phyloP scores from a whole-genome alignment of 1,284 basidiomycete species.

The Stereum hirsutum region DNA sequence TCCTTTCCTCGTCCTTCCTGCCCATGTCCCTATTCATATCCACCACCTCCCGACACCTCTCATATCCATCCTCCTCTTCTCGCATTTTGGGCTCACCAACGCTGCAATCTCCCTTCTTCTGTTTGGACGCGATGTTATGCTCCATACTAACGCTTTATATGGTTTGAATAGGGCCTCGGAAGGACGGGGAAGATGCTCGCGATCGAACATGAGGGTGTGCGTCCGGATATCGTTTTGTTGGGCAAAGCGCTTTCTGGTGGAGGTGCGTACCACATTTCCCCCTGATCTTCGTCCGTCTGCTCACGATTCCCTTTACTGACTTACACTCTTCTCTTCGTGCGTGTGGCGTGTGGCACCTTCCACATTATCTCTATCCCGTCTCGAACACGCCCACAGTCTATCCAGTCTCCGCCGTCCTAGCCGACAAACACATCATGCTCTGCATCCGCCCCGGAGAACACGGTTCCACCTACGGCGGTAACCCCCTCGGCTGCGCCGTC shows the following conservation, averaged over 20 bases:
- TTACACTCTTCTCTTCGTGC: too few species aligned
- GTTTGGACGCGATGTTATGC: too few species aligned
- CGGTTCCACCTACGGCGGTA: conserved; percentile 94
- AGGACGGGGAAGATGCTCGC: conserved; percentile 85
- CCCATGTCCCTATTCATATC: not conserved
- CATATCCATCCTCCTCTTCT: not conserved
- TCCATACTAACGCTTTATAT: too few species aligned
- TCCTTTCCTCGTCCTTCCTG: not conserved
- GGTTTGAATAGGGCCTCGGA: conserved; percentile 77
- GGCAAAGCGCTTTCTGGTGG: conserved; percentile 97
- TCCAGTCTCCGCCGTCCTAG: conserved; percentile 92
- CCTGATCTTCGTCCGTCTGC: not conserved
- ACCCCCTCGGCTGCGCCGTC: conserved; percentile 93
- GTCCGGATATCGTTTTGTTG: conserved; percentile 89
- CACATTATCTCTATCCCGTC: too few species aligned
- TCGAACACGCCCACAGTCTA: conserved; percentile 65
- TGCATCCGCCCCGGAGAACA: conserved; percentile 97
- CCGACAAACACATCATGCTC: conserved; percentile 87
- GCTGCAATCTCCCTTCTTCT: too few species aligned
- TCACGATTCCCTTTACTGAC: too few species aligned
- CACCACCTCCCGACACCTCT: too few species aligned
- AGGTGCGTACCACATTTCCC: conserved; percentile 33
- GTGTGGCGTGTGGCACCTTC: too few species aligned
- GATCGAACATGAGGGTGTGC: conserved; percentile 81
- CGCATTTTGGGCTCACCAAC: conserved; percentile 1